Conservation (phyloP, 345 rosid species). For the Salix koriyanagi region DNA sequence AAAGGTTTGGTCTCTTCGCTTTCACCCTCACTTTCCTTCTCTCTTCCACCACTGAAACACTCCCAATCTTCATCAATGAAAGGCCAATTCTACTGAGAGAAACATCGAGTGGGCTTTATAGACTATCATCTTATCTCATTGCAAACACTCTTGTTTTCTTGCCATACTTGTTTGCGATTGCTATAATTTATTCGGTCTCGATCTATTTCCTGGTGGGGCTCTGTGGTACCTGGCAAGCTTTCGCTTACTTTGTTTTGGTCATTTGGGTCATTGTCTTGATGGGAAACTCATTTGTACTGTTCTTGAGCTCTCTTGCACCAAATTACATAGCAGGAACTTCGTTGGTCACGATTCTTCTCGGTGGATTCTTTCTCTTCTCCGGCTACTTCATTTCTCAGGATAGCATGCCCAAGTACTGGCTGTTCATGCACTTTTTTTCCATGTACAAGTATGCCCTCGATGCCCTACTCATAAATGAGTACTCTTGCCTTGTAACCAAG, state of each 20-base stretch:
- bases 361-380: conserved; percentile 79
- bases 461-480: conserved; percentile 80
- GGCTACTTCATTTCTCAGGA: conserved; percentile 84
- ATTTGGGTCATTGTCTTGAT: conserved; percentile 73
- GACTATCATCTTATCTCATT: conserved; percentile 71
- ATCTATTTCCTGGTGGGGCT: conserved; percentile 85
- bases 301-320: conserved; percentile 84
- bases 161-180: conserved; percentile 67
- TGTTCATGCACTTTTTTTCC: conserved; percentile 85
- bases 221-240: conserved; percentile 70
- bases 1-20: conserved; percentile 84
- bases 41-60: conserved; percentile 88
- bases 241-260: conserved; percentile 66
- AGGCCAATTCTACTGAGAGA: conserved; percentile 73
- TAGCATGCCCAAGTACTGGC: conserved; percentile 84
- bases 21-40: conserved; percentile 93
- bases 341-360: conserved; percentile 62
- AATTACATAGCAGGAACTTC: conserved; percentile 90
- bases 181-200: conserved; percentile 58
- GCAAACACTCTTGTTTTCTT: conserved; percentile 88
- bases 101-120: conserved; percentile 75
- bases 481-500: conserved; percentile 59
- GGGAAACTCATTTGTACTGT: conserved; percentile 90
- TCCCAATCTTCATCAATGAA: conserved; percentile 88
- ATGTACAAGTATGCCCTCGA: conserved; percentile 94